Base-by-base conservation (phyloP, 2,329 filamentous ascomycete species). In the Pestalotiopsis sp. region DNA sequence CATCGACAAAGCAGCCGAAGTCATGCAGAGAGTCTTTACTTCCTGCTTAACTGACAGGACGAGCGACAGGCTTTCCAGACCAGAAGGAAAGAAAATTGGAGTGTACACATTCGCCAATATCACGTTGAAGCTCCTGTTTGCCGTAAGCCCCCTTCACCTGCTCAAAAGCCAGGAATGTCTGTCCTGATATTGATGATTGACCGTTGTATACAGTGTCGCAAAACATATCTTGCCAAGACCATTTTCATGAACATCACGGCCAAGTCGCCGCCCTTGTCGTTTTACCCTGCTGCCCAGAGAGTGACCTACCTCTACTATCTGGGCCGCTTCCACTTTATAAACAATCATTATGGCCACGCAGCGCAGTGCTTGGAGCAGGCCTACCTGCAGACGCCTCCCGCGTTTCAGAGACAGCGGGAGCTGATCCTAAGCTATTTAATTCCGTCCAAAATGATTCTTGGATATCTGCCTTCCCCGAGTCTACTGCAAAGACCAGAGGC, bases 251-350 rank as follows among this genome's bases (percentile, higher is more conserved):
- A 96, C 77, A 95, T 98, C 72, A 91, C 90, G 64, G 91, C 92
- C 68, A 92, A 93, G 72, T 95, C 93, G 0, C 94, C 94, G 1
- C 93, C 94, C 0, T 83, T 98, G 13, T 86, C 88, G 1, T 88
- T 93, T 65, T 98, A 97, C 76, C 94, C 95, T 2, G 93, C 93
- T 25, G 88, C 92, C 5, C 93, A 98, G 78, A 90, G 94, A 63
- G 94, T 97, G 65, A 97, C 94, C 3, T 98, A 95, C 75, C 90
- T 98, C 14, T 98, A 97, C 82, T 97, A 97, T 78, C 90, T 98
- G 5, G 95, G 95, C 20, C 91, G 94, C 69, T 98, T 95, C 81
- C 90, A 95, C 76, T 94, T 97, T 78, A 90, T 93, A 71, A 95
- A 93, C 78, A 92, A 90, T 73, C 91, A 97, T 77, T 97, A 94